phyloP scores from a whole-genome alignment of 441 rosid genomes.

The Caryocar brasiliense region DNA sequence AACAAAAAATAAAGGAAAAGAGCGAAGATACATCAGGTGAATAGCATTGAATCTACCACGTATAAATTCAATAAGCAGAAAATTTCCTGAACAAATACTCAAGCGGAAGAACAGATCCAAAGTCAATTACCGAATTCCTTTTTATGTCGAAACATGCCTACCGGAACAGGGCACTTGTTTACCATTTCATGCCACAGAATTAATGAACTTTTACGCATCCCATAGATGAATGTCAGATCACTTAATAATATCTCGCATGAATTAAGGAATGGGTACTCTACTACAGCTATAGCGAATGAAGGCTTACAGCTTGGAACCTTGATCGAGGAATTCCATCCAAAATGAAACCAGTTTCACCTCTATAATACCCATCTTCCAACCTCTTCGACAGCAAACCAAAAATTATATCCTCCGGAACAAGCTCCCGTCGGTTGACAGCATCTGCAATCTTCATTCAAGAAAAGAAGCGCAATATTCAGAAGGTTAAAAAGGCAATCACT shows the following conservation, averaged over 20 bases:
- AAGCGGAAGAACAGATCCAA: too few relatives aligned
- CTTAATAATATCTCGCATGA: too few relatives aligned
- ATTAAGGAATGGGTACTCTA: too few relatives aligned
- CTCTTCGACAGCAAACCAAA: constrained; percentile 39
- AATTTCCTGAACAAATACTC: too few relatives aligned
- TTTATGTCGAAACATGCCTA: neutral
- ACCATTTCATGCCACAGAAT: too few relatives aligned
- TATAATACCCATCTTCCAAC: constrained; percentile 35
- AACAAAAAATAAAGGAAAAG: too few relatives aligned
- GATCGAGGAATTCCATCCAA: constrained; percentile 43
- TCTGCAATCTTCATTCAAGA: constrained; percentile 26
- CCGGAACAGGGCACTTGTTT: neutral
- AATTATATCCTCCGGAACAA: constrained; percentile 40
- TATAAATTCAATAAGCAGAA: too few relatives aligned
- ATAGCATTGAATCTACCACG: too few relatives aligned
- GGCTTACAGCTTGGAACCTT: constrained; percentile 40
- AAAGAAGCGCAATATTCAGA: neutral
- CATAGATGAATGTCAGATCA: too few relatives aligned
- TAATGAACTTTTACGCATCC: too few relatives aligned
- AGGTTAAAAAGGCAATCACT: neutral
- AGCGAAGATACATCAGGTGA: too few relatives aligned
- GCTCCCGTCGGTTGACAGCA: constrained; percentile 32
- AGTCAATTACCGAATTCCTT: neutral
- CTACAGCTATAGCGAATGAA: too few relatives aligned
- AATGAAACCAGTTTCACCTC: constrained; percentile 46